These are phyloP conservation scores for Thelonectria blattea DNA, from an alignment of 2,329 filamentous ascomycete species.

Conservation along the genomic window DNA sequence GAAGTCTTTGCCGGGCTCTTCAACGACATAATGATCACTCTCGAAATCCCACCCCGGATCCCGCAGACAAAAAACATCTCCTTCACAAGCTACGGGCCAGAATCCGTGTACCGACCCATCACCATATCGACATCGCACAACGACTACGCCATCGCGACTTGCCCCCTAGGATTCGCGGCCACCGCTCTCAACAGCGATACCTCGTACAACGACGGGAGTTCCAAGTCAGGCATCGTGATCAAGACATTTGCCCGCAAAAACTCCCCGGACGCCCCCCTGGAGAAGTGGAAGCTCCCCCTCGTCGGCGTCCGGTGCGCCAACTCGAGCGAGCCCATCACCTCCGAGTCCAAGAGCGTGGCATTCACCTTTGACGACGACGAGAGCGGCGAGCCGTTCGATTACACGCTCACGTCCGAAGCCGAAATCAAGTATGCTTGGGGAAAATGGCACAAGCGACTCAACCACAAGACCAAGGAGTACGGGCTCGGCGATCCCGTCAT, in stretches of 20 bases:
- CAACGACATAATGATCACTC: background rate
- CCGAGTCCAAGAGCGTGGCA: no score
- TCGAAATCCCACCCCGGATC: background rate
- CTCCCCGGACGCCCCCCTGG: no score
- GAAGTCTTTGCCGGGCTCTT: background rate
- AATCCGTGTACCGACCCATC: background rate
- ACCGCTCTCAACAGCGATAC: background rate
- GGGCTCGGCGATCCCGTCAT: background rate
- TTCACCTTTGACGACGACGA: background rate
- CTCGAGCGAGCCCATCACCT: background rate
- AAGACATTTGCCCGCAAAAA: background rate
- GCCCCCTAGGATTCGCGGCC: background rate
- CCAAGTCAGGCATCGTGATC: background rate
- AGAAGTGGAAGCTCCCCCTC: background rate
- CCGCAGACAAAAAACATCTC: background rate
- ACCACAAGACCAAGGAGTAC: no score
- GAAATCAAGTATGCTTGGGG: no score
- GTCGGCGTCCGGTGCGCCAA: background rate
- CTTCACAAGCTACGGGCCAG: background rate
- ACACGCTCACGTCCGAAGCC: background rate
- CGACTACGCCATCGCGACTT: background rate
- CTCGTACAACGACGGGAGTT: background rate
- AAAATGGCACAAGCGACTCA: no score
- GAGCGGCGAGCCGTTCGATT: background rate
- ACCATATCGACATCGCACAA: background rate